Conservation (phyloP, 1,284 basidiomycete species). For the Entoloma clypeatum region DNA sequence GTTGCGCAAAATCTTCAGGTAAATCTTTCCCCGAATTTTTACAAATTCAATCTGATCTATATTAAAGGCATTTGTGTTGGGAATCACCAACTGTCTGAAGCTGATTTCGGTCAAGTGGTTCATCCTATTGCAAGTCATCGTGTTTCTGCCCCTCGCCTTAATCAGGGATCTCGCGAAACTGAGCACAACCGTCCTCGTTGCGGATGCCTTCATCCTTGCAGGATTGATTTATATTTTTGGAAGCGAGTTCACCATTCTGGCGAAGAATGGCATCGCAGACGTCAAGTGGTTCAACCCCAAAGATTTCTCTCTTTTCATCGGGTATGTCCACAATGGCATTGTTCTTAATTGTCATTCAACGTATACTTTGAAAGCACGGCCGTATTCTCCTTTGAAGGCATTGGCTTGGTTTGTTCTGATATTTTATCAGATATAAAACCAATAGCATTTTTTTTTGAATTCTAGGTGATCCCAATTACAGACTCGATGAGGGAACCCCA, state of each 20-base stretch:
- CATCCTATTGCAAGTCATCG: slow-evolving; percentile 79
- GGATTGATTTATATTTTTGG: slow-evolving; percentile 86
- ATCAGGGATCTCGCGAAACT: slow-evolving; percentile 90
- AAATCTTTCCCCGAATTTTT: slow-evolving; percentile 4
- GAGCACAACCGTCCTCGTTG: slow-evolving; percentile 87
- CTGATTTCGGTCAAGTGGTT: slow-evolving; percentile 74
- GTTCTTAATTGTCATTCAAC: neutral
- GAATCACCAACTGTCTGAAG: slow-evolving; percentile 76
- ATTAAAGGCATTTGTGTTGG: slow-evolving; percentile 73
- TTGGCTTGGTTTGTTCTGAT: slow-evolving; percentile 72
- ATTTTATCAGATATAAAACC: neutral
- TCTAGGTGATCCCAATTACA: slow-evolving; percentile 87
- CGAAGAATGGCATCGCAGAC: slow-evolving; percentile 70
- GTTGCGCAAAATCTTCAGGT: slow-evolving; percentile 88
- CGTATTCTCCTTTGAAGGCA: slow-evolving; percentile 98
- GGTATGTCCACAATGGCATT: slow-evolving; percentile 40
- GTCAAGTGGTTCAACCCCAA: slow-evolving; percentile 86
- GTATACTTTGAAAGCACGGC: slow-evolving; percentile 63
- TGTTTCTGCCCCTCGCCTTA: slow-evolving; percentile 87
- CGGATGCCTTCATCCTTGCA: slow-evolving; percentile 93
- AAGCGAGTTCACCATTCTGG: slow-evolving; percentile 72
- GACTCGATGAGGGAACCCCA: slow-evolving; percentile 95
- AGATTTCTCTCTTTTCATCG: slow-evolving; percentile 90
- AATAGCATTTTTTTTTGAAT: slow-evolving; percentile 1
- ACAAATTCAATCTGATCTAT: slow-evolving; percentile 11